phyloP scores from a whole-genome alignment of 2,329 filamentous ascomycete genomes.

The Neonectria coccinea region DNA sequence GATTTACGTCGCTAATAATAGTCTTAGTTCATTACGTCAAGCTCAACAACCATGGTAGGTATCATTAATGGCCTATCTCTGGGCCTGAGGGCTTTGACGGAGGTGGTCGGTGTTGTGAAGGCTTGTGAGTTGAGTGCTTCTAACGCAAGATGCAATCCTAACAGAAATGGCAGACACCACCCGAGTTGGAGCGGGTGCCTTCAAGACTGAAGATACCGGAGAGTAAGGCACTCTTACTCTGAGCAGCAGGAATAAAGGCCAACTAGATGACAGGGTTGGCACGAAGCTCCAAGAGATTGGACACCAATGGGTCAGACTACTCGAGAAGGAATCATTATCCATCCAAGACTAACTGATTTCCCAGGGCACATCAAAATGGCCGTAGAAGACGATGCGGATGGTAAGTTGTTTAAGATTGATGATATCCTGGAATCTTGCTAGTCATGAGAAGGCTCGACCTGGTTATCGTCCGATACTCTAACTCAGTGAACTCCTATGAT shows the following conservation, averaged over 20 bases:
- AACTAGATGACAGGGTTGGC: conserved; percentile 8
- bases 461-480: conserved; percentile 23
- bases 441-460: conserved; percentile 22
- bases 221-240: conserved; percentile 37
- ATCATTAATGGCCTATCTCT: conserved; percentile 17
- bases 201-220: conserved; percentile 68
- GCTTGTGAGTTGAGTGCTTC: conserved; percentile 11
- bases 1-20: background rate
- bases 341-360: conserved; percentile 6
- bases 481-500: conserved; percentile 25
- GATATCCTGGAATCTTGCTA: conserved; percentile 13
- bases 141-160: background rate
- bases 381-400: conserved; percentile 26
- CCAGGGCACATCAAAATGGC: conserved; percentile 23
- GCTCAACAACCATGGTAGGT: conserved; percentile 6
- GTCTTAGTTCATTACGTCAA: background rate
- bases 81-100: conserved; percentile 7
- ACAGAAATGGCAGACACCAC: conserved; percentile 63
- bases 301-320: conserved; percentile 6
- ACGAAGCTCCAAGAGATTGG: conserved; percentile 13
- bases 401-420: conserved; percentile 13
- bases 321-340: conserved; percentile 3
- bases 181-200: conserved; percentile 69
- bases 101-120: conserved; percentile 21
- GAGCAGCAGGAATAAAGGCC: conserved; percentile 4